Evolutionary conservation across 345 rosid species (phyloP).

Genomic region (Fremontodendron californicum): DNA sequence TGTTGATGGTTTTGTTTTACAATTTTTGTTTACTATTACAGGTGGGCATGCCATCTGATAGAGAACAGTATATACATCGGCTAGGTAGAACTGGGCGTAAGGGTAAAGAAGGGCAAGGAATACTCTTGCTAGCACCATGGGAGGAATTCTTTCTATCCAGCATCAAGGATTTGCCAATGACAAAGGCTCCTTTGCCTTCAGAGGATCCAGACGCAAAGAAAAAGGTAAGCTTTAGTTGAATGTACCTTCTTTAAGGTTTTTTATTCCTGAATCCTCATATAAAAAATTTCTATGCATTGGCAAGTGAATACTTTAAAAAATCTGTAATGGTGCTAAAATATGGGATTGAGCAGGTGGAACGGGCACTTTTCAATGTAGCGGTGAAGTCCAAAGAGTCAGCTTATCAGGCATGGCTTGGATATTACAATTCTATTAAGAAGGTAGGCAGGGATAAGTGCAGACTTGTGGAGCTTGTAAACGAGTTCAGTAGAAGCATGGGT

Average conservation of each 20-base stretch:
- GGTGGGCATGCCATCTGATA: slow-evolving; percentile 87
- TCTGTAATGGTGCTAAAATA: slow-evolving; percentile 8
- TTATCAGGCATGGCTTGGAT: slow-evolving; percentile 93
- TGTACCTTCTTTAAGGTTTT: not conserved
- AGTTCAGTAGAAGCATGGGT: slow-evolving; percentile 86
- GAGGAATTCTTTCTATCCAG: slow-evolving; percentile 77
- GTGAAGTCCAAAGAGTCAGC: slow-evolving; percentile 83
- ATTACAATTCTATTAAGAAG: slow-evolving; percentile 71
- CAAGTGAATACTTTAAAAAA: not conserved
- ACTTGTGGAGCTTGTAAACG: slow-evolving; percentile 88
- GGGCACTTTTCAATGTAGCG: slow-evolving; percentile 59
- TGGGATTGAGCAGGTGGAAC: slow-evolving; percentile 56
- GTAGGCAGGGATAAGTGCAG: slow-evolving; percentile 58
- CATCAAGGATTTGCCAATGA: slow-evolving; percentile 74
- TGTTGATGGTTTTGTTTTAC: not conserved
- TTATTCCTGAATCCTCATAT: not conserved
- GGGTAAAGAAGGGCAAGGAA: slow-evolving; percentile 93
- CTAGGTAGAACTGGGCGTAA: slow-evolving; percentile 94
- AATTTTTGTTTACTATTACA: slow-evolving; percentile 21
- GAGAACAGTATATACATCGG: slow-evolving; percentile 88
- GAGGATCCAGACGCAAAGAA: slow-evolving; percentile 65
- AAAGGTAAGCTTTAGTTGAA: slow-evolving; percentile 40
- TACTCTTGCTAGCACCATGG: slow-evolving; percentile 78
- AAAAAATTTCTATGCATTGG: not conserved
- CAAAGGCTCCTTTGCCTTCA: slow-evolving; percentile 52